phyloP scores from a whole-genome alignment of 2,329 filamentous ascomycete genomes.

The Cladosporium sp. region DNA sequence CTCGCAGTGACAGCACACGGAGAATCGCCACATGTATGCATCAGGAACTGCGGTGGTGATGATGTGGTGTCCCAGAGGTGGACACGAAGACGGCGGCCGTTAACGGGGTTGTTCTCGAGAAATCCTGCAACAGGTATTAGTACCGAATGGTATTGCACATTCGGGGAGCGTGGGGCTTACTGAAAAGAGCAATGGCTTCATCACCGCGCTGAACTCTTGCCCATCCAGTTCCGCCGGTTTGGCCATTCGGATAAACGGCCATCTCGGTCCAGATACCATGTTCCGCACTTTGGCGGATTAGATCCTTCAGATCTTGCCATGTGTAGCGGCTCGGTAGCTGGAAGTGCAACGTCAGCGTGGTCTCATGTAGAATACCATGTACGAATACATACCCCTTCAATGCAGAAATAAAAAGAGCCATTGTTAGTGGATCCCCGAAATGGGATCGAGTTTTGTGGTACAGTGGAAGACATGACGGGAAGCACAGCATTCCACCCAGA shows the following conservation, averaged over 20 bases:
- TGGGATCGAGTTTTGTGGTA: conserved; percentile 1
- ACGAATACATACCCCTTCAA: conserved; percentile 5
- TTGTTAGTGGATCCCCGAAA: conserved; percentile 3
- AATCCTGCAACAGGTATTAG: conserved; percentile 21
- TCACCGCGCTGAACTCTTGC: conserved; percentile 22
- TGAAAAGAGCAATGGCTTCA: conserved; percentile 25
- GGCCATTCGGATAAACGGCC: conserved; percentile 20
- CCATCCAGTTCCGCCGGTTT: conserved; percentile 18
- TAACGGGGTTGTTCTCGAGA: conserved; percentile 21
- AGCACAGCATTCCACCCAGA: neutral
- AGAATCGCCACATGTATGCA: conserved; percentile 1
- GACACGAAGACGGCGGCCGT: conserved; percentile 20
- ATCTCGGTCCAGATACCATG: conserved; percentile 30
- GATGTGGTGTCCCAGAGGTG: conserved; percentile 27
- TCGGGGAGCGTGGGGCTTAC: conserved; percentile 15
- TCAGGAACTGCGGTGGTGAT: conserved; percentile 3
- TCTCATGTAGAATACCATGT: neutral
- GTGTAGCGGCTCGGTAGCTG: conserved; percentile 27
- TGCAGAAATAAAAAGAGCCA: conserved; percentile 11
- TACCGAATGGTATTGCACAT: neutral
- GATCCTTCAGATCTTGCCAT: conserved; percentile 31
- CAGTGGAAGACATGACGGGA: conserved; percentile 4
- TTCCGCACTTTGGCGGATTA: conserved; percentile 22
- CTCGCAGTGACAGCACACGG: neutral
- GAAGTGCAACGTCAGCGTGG: conserved; percentile 2